Conservation (phyloP, 2,329 filamentous ascomycete genomes). For the Fusarium sarcochroum region DNA sequence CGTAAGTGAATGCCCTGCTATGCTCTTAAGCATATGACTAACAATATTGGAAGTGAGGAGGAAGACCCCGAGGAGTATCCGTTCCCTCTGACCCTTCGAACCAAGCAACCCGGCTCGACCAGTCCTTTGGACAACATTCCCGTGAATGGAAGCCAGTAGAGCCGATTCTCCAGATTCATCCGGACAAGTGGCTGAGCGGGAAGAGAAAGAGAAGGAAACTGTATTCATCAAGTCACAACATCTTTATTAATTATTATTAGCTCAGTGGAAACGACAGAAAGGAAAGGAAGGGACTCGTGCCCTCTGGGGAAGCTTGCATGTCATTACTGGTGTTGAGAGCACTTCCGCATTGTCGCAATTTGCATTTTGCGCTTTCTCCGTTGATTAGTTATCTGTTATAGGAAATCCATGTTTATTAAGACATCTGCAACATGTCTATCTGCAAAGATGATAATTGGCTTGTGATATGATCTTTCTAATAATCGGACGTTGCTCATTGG, state of each 20-base stretch:
- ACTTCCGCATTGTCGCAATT: constrained; percentile 39
- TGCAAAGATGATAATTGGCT: background rate
- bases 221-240: constrained; percentile 30
- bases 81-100: constrained; percentile 70
- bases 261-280: constrained; percentile 18
- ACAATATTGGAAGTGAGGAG: constrained; percentile 75
- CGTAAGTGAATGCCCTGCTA: constrained; percentile 74
- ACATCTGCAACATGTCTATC: background rate
- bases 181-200: constrained; percentile 3
- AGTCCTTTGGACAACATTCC: constrained; percentile 46
- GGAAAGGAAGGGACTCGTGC: constrained; percentile 1
- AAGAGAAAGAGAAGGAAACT: constrained; percentile 17
- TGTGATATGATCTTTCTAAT: background rate
- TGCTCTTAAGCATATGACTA: constrained; percentile 23
- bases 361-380: constrained; percentile 37
- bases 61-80: constrained; percentile 86
- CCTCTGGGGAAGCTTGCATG: constrained; percentile 40
- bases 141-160: constrained; percentile 46
- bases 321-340: constrained; percentile 40
- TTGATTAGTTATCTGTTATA: constrained; percentile 33
- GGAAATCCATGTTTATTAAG: constrained; percentile 33
- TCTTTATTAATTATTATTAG: constrained; percentile 36
- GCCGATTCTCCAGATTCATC: constrained; percentile 9
- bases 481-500: background rate
- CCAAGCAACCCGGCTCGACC: constrained; percentile 59